A percentile compares a stretch with the other conserved stretches of the same genome.
phyloP scores from a whole-genome alignment of 73 alveolate genomes.

The Paramecium pentaurelia region DNA sequence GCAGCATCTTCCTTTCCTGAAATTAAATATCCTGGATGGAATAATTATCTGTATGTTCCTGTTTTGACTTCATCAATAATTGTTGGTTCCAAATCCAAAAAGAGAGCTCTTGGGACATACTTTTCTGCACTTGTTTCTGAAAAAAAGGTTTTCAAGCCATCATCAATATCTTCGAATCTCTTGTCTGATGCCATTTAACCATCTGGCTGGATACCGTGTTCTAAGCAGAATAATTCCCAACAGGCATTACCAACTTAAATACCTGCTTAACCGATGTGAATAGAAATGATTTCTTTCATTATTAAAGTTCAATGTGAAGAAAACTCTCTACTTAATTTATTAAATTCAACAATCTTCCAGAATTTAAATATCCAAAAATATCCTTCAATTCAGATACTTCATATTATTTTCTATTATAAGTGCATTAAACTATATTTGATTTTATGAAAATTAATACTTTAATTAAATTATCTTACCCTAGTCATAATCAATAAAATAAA shows the following conservation, averaged over 20 bases:
- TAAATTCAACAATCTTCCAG: too few species aligned
- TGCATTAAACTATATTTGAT: too few species aligned
- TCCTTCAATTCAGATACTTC: too few species aligned
- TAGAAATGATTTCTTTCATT: constrained; percentile 96
- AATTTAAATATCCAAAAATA: too few species aligned
- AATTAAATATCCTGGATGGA: constrained; percentile 81
- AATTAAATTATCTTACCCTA: too few species aligned
- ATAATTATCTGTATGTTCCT: constrained; percentile 86
- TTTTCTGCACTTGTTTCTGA: constrained; percentile 97
- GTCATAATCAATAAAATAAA: too few species aligned
- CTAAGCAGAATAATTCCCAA: constrained; percentile 99
- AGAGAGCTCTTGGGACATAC: constrained; percentile 97
- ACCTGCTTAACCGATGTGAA: constrained; percentile 98
- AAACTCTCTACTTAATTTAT: background rate
- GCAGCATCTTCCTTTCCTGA: constrained; percentile 89
- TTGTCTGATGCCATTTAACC: constrained; percentile 96
- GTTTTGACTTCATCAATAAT: constrained; percentile 93
- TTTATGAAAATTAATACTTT: too few species aligned
- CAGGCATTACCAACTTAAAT: constrained; percentile 98
- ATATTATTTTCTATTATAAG: too few species aligned
- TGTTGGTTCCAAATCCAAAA: constrained; percentile 96
- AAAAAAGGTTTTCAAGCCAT: constrained; percentile 97
- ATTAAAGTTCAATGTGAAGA: constrained; percentile 39
- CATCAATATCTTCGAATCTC: constrained; percentile 96
- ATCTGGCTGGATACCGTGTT: constrained; percentile 98